phyloP scores from a whole-genome alignment of 805 yeast species.

The Torulaspora maleeae region DNA sequence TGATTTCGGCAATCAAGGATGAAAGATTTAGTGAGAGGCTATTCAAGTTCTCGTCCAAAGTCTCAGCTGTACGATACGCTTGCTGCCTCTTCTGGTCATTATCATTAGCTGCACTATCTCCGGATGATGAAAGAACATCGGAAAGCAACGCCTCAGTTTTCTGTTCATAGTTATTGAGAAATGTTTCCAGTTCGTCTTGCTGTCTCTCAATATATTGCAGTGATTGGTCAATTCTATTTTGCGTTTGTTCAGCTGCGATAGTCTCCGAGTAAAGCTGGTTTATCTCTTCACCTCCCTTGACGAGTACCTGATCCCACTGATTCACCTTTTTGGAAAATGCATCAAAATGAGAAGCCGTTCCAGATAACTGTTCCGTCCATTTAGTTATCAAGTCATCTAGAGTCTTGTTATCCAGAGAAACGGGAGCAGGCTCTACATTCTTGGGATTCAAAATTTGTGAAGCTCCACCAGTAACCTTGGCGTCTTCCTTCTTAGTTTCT shows the following conservation, averaged over 20 bases:
- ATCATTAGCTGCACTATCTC: slow-evolving; percentile 25
- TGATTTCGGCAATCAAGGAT: slow-evolving; percentile 73
- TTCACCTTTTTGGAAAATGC: slow-evolving; percentile 68
- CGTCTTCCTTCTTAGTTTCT: slow-evolving; percentile 18
- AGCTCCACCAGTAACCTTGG: slow-evolving; percentile 14
- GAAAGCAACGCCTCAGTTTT: slow-evolving; percentile 37
- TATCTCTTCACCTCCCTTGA: slow-evolving; percentile 81
- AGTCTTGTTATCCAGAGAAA: slow-evolving; percentile 83
- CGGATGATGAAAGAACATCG: slow-evolving; percentile 36
- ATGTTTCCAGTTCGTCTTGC: slow-evolving; percentile 82
- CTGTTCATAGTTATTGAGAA: slow-evolving; percentile 73
- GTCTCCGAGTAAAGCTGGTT: slow-evolving; percentile 73
- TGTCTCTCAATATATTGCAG: slow-evolving; percentile 82
- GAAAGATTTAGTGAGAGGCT: slow-evolving; percentile 70
- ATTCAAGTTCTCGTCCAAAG: slow-evolving; percentile 75
- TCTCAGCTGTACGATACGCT: slow-evolving; percentile 83
- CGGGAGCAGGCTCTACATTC: slow-evolving; percentile 58
- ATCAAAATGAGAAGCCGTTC: slow-evolving; percentile 69
- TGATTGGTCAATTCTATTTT: slow-evolving; percentile 80
- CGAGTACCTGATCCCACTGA: slow-evolving; percentile 81
- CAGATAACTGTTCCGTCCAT: slow-evolving; percentile 85
- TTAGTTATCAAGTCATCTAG: slow-evolving; percentile 86
- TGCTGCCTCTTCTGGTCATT: slow-evolving; percentile 84
- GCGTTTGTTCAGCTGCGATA: slow-evolving; percentile 77
- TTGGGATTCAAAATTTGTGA: slow-evolving; percentile 38